Conservation (phyloP, 345 rosid genomes). For the Citrus mangshanensis region DNA sequence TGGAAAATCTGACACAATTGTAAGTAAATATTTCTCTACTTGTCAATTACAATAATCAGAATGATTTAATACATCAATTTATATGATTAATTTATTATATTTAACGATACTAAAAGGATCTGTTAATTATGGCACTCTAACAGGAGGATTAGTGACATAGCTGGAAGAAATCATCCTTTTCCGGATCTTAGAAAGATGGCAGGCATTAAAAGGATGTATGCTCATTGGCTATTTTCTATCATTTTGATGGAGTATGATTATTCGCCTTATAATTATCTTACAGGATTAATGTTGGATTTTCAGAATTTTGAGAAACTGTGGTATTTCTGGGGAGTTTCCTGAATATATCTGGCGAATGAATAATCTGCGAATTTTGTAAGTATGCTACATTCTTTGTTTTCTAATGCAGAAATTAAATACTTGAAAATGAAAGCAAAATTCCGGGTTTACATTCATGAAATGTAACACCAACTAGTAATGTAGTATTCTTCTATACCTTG, state of each 20-base stretch:
- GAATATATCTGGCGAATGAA: constrained; percentile 28
- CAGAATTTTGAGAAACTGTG: constrained; percentile 49
- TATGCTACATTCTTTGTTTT: neutral
- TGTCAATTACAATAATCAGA: neutral
- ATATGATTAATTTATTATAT: neutral
- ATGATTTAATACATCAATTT: neutral
- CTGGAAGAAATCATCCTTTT: constrained; percentile 19
- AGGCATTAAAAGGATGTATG: constrained; percentile 21
- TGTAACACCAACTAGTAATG: neutral
- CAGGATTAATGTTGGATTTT: neutral
- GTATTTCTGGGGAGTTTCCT: constrained; percentile 40
- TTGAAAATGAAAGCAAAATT: neutral
- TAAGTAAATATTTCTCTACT: constrained; percentile 11
- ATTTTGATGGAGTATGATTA: neutral
- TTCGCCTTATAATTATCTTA: neutral
- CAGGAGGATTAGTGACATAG: constrained; percentile 33
- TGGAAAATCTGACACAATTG: constrained; percentile 17
- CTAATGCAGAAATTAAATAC: neutral
- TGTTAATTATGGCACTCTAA: neutral
- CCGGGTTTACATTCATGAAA: neutral
- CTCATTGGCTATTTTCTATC: neutral
- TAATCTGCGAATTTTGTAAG: constrained; percentile 39
- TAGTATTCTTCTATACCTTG: neutral
- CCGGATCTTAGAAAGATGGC: constrained; percentile 18
- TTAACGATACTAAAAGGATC: neutral